phyloP scores from a whole-genome alignment of 306 rosid species.

The Quercus bicolor region DNA sequence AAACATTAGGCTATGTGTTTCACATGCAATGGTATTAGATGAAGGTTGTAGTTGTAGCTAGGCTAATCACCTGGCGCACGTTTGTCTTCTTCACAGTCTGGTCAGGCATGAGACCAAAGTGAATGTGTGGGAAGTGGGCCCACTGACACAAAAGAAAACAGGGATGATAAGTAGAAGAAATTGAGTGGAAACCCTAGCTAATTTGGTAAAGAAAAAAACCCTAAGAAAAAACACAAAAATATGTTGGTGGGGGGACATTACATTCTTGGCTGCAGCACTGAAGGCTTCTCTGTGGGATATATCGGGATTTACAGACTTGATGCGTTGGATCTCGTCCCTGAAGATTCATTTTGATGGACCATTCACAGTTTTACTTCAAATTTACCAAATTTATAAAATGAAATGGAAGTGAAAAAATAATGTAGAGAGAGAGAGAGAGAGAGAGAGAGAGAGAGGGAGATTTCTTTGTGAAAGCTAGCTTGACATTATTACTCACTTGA shows the following conservation, averaged over 20 bases:
- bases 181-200: slow-evolving; percentile 18
- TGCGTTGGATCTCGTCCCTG: slow-evolving; percentile 99
- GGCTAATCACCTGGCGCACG: slow-evolving; percentile 63
- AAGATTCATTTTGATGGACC: slow-evolving; percentile 9
- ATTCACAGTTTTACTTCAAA: not conserved
- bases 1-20: not conserved
- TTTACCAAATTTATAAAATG: not conserved
- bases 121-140: slow-evolving; percentile 99
- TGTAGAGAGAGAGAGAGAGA: not conserved
- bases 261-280: slow-evolving; percentile 99
- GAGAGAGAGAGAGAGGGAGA: not conserved
- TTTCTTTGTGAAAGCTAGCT: not conserved
- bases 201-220: slow-evolving; percentile 5
- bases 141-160: slow-evolving; percentile 55
- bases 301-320: slow-evolving; percentile 97
- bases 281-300: slow-evolving; percentile 98
- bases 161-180: not conserved
- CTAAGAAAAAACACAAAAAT: slow-evolving; percentile 10
- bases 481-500: slow-evolving; percentile 59
- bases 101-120: slow-evolving; percentile 94
- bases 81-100: slow-evolving; percentile 80
- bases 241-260: slow-evolving; percentile 36
- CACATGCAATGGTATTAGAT: not conserved
- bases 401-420: not conserved
- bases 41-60: not conserved